Base-by-base conservation (phyloP, 192 early-diverging fungal species). In the Rhizophagus sp. region DNA sequence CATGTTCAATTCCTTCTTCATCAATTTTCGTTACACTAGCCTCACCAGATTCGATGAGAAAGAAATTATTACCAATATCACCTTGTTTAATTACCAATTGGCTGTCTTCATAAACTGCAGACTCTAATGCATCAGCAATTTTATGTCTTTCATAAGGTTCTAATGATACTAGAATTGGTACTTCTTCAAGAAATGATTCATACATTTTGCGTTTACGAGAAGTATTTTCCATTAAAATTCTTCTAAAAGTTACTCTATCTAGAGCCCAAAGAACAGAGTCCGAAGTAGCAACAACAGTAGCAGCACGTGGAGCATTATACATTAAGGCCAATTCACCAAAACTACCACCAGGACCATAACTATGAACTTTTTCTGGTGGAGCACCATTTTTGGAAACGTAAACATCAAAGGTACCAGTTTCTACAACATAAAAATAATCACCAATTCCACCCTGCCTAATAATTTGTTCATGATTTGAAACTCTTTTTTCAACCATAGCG, bases 321-420 rank as follows among this genome's bases (percentile, higher is more conserved):
- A 99, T 99, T 13, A 99, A 89, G 52, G 98, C 98, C 69, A 99
- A 89, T 87, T 99, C 97, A 75, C 98, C 98, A 94, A 99, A 99
- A 82, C 92, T 93, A 66, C 96, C 97, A 62, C 94, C 92, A 10
- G 94, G 88, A 8, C 85, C 93, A 80, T 97, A 97, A 62, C 89
- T 87, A 66, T 90, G 84, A 4, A 98, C 97, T 81, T 93, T 95
- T 66, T 87, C 85, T 6, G 93, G 88, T 3, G 90, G 82, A 8
- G 85, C 88, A 19, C 88, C 92, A 19, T 89, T 85, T 78, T 93
- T 92, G 62, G 88, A 84, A 22, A 98, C 94, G 88, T 92, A 97
- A 41, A 96, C 93, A 75, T 99, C 97, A 83, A 98, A 90, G 7
- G 92, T 90, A 76, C 98, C 98, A 41, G 88, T 89, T 86, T 99